Percentiles rank a stretch among this genome's conserved stretches.
These are phyloP conservation scores for Zymoseptoria crescenta DNA, from an alignment of 2,329 filamentous ascomycete genomes.

Conservation along the genomic window DNA sequence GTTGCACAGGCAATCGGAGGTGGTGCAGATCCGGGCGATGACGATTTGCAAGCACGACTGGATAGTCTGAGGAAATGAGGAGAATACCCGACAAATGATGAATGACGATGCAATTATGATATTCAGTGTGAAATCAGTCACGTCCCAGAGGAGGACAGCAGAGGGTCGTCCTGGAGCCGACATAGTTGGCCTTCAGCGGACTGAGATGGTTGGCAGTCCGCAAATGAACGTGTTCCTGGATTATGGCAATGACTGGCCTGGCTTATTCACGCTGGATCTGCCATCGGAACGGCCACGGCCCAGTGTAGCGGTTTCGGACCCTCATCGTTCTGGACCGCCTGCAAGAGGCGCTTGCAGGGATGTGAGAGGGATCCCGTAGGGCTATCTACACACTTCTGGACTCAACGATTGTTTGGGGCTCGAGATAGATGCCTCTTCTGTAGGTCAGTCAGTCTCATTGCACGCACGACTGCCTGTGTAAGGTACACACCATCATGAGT, in stretches of 20 bases:
- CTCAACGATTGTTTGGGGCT: not conserved
- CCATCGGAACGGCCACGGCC: not conserved
- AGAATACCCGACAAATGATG: slow-evolving; percentile 1
- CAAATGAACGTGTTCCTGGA: not conserved
- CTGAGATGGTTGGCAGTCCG: too few species aligned
- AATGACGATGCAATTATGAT: not conserved
- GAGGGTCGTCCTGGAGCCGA: too few species aligned
- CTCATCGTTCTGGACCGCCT: not conserved
- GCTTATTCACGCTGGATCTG: not conserved
- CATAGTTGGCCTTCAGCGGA: too few species aligned
- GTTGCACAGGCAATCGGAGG: slow-evolving; percentile 80
- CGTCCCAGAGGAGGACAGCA: not conserved
- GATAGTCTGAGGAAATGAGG: slow-evolving; percentile 58
- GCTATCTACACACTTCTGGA: not conserved
- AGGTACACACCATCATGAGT: too few species aligned
- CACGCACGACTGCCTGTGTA: not conserved
- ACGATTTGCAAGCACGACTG: slow-evolving; percentile 87
- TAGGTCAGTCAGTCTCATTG: not conserved
- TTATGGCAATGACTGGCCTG: not conserved
- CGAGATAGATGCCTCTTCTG: not conserved
- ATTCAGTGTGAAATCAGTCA: not conserved
- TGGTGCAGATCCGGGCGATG: slow-evolving; percentile 56
- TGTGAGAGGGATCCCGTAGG: not conserved
- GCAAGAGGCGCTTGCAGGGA: not conserved
- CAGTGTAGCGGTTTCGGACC: not conserved